These are phyloP conservation scores for Amauroascus verrucosus DNA, from an alignment of 2,329 filamentous ascomycete genomes.

Conservation along the genomic window DNA sequence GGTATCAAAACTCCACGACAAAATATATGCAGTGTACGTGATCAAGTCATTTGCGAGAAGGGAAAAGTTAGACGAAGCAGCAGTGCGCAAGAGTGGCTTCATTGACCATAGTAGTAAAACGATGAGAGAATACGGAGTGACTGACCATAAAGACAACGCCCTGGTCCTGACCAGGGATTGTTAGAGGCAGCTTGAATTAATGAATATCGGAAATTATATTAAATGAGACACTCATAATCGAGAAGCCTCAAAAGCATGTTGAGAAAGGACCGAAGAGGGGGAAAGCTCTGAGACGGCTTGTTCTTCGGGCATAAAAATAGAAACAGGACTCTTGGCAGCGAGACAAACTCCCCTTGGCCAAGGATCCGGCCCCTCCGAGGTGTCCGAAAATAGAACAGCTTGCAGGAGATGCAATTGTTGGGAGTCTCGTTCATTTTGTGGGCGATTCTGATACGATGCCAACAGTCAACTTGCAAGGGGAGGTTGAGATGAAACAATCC, in stretches of 20 bases:
- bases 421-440: no score
- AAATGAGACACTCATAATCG: conserved; percentile 4
- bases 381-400: conserved; percentile 1
- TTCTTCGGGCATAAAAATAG: conserved; percentile 1
- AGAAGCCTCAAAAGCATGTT: not conserved
- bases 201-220: not conserved
- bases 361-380: not conserved
- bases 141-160: not conserved
- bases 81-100: not conserved
- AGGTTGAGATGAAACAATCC: not conserved
- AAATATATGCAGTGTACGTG: not conserved
- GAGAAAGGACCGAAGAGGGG: not conserved
- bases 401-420: not conserved
- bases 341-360: not conserved
- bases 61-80: not conserved
- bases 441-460: no score
- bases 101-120: not conserved
- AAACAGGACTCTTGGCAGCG: conserved; percentile 2
- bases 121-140: not conserved
- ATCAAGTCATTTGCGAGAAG: not conserved
- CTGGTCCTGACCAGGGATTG: not conserved
- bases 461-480: no score
- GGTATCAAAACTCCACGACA: not conserved
- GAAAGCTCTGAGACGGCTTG: not conserved
- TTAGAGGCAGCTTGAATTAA: not conserved